A percentile compares a stretch with the other conserved stretches of the same genome.
Evolutionary conservation across 805 yeast species (phyloP).

Genomic region (Lipomyces yamanashiensis): DNA sequence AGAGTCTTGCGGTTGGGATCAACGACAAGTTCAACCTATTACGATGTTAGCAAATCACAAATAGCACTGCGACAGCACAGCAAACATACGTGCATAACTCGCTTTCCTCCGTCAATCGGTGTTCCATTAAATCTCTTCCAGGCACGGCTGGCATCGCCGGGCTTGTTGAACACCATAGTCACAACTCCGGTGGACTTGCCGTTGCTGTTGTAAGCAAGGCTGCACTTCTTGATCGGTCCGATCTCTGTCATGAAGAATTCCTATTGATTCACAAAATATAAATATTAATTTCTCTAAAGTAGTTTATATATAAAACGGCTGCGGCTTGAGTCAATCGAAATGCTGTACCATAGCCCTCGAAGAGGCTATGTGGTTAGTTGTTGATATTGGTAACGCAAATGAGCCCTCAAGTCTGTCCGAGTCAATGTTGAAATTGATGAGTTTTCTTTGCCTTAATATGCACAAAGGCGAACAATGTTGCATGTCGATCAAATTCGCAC

Average conservation of each 20-base stretch:
- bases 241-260: conserved; percentile 86
- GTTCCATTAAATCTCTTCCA: conserved; percentile 87
- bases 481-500: no score
- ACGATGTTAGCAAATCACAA: conserved; percentile 14
- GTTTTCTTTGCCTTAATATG: no score
- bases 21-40: conserved; percentile 69
- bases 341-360: neutral
- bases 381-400: neutral
- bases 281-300: conserved; percentile 10
- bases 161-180: conserved; percentile 73
- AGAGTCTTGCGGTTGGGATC: conserved; percentile 62
- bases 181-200: conserved; percentile 94
- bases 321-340: conserved; percentile 21
- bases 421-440: no score
- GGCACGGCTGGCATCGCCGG: conserved; percentile 75
- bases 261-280: conserved; percentile 49
- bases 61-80: neutral
- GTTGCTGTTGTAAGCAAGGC: conserved; percentile 78
- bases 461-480: no score
- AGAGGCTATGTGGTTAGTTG: neutral
- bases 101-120: conserved; percentile 86
- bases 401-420: neutral
- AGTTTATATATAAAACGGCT: conserved; percentile 3
- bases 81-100: conserved; percentile 61
- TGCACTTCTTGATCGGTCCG: conserved; percentile 78